Evolutionary conservation across 2,329 filamentous ascomycete genomes (phyloP), one percentile per base, ranked within the genome.

Genomic region (Colletotrichum sp.): DNA sequence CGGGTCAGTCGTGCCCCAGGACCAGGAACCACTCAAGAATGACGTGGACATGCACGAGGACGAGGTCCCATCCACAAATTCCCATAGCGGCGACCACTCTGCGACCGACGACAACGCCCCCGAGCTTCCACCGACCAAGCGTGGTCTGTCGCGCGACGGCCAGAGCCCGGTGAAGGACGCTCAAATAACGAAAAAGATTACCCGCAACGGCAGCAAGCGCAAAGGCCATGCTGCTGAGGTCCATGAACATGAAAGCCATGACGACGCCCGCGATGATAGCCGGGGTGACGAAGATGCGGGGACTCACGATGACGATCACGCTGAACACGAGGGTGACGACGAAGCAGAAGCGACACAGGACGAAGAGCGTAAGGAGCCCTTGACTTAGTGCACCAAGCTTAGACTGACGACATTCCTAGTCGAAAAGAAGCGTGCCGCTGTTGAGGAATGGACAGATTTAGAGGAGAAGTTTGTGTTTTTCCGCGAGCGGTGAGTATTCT

Each of bases 391-490:
- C 31, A 72, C 12, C 2, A 16, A 21, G 33, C 5, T 18, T 34
- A 61, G 38, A 11, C 58, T 65, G 24, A 69, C 65, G 59, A 13
- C 64, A 78, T 73, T 76, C 72, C 74, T 78, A 96, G 94, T 94
- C 76, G 91, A 94, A 79, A 92, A 92, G 80, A 97, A 96, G 84
- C 92, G 92, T 80, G 90, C 90, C 38, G 96, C 96, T 0, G 93
- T 96, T 80, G 94, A 95, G 70, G 92, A 95, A 77, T 89, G 98
- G 78, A 89, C 91, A 21, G 90, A 91, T 21, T 93, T 99, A 57
- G 96, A 98, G 81, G 93, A 93, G 82, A 94, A 97, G 80, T 99
- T 99, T 84, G 91, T 93, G 73, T 90, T 93, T 21, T 94, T 98
- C 80, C 91, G 95, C 79, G 95, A 95, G 76, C 93, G 92, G 93